Evolutionary conservation across 2,329 filamentous ascomycete genomes (phyloP), one percentile per base, ranked within the genome.

Genomic region (Aspergillus sojae): DNA sequence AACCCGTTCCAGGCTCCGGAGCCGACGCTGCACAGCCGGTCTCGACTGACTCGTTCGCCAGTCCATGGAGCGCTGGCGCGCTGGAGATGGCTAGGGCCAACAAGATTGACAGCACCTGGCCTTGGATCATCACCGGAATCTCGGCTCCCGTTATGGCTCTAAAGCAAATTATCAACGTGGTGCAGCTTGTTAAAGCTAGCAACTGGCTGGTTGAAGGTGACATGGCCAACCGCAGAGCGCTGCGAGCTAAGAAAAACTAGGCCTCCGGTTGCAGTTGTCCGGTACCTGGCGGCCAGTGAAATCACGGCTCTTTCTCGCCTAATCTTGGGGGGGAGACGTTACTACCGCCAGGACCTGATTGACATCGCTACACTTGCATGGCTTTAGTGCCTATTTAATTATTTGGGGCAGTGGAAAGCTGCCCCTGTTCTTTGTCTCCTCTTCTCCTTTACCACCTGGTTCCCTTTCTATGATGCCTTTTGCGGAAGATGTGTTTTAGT

Each of bases 141-240:
- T 94, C 91, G 72, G 88, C 91, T 70, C 94, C 94, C 14, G 84
- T 97, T 76, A 98, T 98, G 94, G 82, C 88, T 28, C 85, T 89
- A 70, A 99, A 99, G 86, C 95, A 99, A 77, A 85, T 91, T 73
- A 92, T 98, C 84, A 99, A 99, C 74, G 85, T 97, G 57, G 86
- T 98, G 55, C 95, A 99, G 83, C 86, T 99, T 71, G 87, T 96
- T 74, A 96, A 97, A 80, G 95, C 95, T 7, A 94, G 93, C 79
- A 89, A 88, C 74, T 96, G 92, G 89, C 84, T 99, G 45, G 95
- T 93, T 0, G 94, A 98, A 80, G 93, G 93, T n/a, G 95, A 99
- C 72, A 79, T 91, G 41, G 84, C 87, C 71, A 83, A 85, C 65
- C 86, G 93, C 72, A 86, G 77, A 69, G 82, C 79, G 28, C 79